Base-by-base conservation (phyloP, 2,329 filamentous ascomycete genomes). In the Fusarium fujikuroi region DNA sequence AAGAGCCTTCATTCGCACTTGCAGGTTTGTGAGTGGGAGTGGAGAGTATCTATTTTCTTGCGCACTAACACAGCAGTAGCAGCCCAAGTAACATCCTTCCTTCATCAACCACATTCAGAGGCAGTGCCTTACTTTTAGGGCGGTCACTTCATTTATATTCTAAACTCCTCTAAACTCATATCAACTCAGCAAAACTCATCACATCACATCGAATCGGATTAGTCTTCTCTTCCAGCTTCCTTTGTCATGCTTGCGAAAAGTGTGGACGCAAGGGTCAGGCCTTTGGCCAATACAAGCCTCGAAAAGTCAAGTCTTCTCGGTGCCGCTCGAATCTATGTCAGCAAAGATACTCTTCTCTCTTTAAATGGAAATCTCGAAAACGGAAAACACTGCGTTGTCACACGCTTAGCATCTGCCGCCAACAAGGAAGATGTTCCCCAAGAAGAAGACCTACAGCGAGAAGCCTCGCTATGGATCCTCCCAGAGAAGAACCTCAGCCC, bases 401-500 rank as follows among this genome's bases (percentile, higher is more conserved):
- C 85, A 60, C 80, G 75, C 23, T 54, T 80, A 1, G 78, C 78
- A 10, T 39, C 43, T 12, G 34, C 66, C 5, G 32, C 56, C 19
- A 19, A 23, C 9, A 73, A 53, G 23, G 64, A 67, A 49, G 76
- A 56, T 54, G 66, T 15, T 3, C 58, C 60, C 3, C 67, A 64
- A n/a, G 65, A 69, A n/a, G 65, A 69, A 30, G 73, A 76, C 3
- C 52, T 75, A 19, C 66, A 63, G 46, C 81, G 84, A 21, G 85
- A 88, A 74, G 87, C 86, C 9, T 83, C 85, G 36, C 81, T 88
- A 3, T 88, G 86, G 83, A 83, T 84, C 1, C 80, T 87, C 21
- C 84, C 86, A 4, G 85, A 87, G 49, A 87, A 91, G 79, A 90
- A 91, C 76, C 84, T 94, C 74, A 88, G 91, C 77, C 90, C 89